Conservation (phyloP, 768 basidiomycete species). For the Tricholoma terreum region DNA sequence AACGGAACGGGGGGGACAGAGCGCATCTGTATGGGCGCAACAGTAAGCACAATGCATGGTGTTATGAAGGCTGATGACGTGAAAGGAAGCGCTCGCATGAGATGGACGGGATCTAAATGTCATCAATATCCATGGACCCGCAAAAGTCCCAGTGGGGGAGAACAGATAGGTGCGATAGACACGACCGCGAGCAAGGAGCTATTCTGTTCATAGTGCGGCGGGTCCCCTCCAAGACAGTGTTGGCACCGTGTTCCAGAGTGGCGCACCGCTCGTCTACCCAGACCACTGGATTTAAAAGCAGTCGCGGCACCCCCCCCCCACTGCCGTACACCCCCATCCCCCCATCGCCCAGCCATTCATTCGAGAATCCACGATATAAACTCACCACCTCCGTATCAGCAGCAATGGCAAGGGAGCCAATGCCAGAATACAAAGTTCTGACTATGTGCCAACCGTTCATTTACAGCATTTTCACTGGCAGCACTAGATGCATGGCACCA, state of each 20-base stretch:
- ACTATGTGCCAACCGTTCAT: slow-evolving; percentile 74
- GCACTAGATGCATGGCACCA: slow-evolving; percentile 41
- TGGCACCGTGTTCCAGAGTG: neutral
- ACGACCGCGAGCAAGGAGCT: too few relatives aligned
- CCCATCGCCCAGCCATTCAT: neutral
- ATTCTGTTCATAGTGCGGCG: too few relatives aligned
- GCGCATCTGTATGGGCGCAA: slow-evolving; percentile 57
- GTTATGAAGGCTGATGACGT: neutral
- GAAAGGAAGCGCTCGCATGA: neutral
- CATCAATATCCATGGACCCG: too few relatives aligned
- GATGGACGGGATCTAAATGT: too few relatives aligned
- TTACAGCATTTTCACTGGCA: slow-evolving; percentile 78
- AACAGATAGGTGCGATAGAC: too few relatives aligned
- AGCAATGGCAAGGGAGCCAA: slow-evolving; percentile 70
- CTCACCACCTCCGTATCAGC: slow-evolving; percentile 80
- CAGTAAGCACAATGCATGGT: neutral
- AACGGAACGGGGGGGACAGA: slow-evolving; percentile 81
- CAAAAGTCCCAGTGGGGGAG: too few relatives aligned
- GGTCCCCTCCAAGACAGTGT: too few relatives aligned
- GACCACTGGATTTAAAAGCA: neutral
- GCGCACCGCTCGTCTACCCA: neutral
- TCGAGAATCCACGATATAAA: slow-evolving; percentile 11
- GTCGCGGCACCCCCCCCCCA: too few relatives aligned
- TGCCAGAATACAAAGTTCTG: slow-evolving; percentile 76
- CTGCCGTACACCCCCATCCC: neutral